These are phyloP conservation scores for Fusarium sp. DNA, from an alignment of 2,329 filamentous ascomycete species.

Conservation along the genomic window DNA sequence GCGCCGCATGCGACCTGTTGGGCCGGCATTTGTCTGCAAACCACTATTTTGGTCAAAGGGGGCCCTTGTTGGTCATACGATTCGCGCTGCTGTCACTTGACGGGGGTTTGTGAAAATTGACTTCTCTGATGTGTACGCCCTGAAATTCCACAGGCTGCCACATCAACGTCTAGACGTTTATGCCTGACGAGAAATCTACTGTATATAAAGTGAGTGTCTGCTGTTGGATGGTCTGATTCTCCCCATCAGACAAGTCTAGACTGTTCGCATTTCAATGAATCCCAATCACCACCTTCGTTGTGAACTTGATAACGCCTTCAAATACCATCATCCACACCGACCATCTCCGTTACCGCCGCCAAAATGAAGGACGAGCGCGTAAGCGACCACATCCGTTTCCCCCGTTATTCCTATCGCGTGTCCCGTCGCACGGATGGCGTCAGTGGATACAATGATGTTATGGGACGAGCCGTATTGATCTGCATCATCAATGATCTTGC, in stretches of 20 bases:
- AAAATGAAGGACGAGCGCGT: conserved; percentile 29
- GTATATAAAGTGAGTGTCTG: neutral
- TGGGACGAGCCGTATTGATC: conserved; percentile 35
- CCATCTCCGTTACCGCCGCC: conserved; percentile 1
- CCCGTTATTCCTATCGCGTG: conserved; percentile 30
- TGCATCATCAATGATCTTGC: conserved; percentile 36
- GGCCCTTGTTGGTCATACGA: neutral
- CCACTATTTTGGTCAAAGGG: conserved; percentile 2
- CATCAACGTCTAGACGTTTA: neutral
- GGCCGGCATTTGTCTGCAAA: conserved; percentile 16
- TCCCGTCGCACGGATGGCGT: conserved; percentile 25
- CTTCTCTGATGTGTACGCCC: neutral
- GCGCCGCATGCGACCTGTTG: conserved; percentile 20
- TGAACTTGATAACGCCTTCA: neutral
- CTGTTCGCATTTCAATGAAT: conserved; percentile 18
- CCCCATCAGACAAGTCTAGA: neutral
- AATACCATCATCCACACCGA: neutral
- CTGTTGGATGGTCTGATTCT: neutral
- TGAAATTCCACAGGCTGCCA: neutral
- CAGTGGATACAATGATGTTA: conserved; percentile 26
- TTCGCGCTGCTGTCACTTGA: conserved; percentile 18
- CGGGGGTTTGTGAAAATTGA: conserved; percentile 11
- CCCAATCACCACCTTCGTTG: neutral
- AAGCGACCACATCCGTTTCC: conserved; percentile 34
- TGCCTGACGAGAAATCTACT: neutral